Evolutionary conservation across 371 early-diverging fungal species (phyloP).

Genomic region (Mortierella sp.): DNA sequence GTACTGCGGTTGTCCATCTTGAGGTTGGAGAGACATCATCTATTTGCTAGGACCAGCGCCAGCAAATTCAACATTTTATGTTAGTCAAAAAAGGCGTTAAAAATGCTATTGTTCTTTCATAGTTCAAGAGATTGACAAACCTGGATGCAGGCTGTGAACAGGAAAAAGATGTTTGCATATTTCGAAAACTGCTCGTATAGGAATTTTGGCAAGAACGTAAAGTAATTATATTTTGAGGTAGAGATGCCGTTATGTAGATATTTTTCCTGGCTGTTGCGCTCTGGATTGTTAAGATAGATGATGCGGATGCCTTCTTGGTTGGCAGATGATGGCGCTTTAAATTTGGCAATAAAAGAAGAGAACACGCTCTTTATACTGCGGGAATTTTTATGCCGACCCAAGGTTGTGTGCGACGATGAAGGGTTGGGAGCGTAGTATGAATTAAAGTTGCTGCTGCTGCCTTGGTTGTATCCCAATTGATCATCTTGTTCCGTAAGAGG

Average conservation of each 20-base stretch:
- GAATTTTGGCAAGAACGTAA: constrained; percentile 93
- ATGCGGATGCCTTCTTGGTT: constrained; percentile 65
- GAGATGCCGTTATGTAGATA: constrained; percentile 88
- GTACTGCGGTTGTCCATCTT: constrained; percentile 91
- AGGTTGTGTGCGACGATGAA: constrained; percentile 7
- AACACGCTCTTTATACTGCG: constrained; percentile 4
- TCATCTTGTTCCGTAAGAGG: constrained; percentile 49
- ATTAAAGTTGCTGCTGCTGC: constrained; percentile 21
- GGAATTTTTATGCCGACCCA: constrained; percentile 28
- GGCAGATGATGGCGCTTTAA: constrained; percentile 32
- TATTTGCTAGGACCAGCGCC: constrained; percentile 77
- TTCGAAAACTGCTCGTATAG: constrained; percentile 95
- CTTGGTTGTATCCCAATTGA: constrained; percentile 28
- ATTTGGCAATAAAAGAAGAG: constrained; percentile 26
- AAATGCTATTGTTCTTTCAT: background rate
- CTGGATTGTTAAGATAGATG: constrained; percentile 88
- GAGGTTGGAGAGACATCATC: constrained; percentile 88
- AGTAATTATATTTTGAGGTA: constrained; percentile 91
- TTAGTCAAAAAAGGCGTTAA: background rate
- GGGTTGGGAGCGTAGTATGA: constrained; percentile 37
- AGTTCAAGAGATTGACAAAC: constrained; percentile 49
- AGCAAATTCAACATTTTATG: background rate
- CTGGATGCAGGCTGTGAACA: constrained; percentile 92
- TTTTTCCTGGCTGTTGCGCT: constrained; percentile 77
- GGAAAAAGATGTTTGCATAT: constrained; percentile 96